Evolutionary conservation across 352 stramenopile species (phyloP).

Genomic region (Peronosclerospora sorghi): DNA sequence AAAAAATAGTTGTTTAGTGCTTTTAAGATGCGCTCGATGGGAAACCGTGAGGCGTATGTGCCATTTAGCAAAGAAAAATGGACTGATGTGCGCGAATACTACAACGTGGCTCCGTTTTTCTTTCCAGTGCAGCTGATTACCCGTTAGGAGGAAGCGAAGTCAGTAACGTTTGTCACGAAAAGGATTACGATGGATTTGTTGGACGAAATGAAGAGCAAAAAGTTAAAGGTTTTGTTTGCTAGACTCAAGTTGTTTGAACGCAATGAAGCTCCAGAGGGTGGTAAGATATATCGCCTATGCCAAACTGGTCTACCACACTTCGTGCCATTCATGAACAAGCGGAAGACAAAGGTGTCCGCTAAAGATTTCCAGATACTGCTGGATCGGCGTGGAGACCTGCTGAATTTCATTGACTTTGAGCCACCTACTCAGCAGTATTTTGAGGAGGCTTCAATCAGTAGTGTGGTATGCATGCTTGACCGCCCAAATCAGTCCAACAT

Average conservation of each 20-base stretch:
- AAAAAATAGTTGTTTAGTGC: too few relatives aligned
- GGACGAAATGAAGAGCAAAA: constrained; percentile 78
- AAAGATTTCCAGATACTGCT: constrained; percentile 82
- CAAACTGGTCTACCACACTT: constrained; percentile 79
- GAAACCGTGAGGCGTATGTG: constrained; percentile 71
- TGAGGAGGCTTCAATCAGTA: constrained; percentile 51
- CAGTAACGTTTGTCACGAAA: constrained; percentile 76
- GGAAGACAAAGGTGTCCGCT: constrained; percentile 48
- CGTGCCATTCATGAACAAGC: constrained; percentile 69
- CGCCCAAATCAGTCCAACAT: constrained; percentile 42
- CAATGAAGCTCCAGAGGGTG: constrained; percentile 57
- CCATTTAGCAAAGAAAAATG: constrained; percentile 51
- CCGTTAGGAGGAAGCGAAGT: constrained; percentile 78
- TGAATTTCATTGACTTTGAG: constrained; percentile 80
- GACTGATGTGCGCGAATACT: constrained; percentile 61
- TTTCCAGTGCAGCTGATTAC: constrained; percentile 75
- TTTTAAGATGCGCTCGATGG: constrained; percentile 35
- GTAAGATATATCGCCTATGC: constrained; percentile 81
- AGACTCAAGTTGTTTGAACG: constrained; percentile 89
- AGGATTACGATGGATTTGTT: constrained; percentile 74
- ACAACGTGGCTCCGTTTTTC: constrained; percentile 57
- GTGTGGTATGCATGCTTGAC: constrained; percentile 63
- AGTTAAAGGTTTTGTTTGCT: constrained; percentile 85
- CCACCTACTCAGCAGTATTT: constrained; percentile 35
- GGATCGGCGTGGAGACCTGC: constrained; percentile 65